Evolutionary conservation across 2,329 filamentous ascomycete genomes (phyloP).

Genomic region (Boeremia exigua): DNA sequence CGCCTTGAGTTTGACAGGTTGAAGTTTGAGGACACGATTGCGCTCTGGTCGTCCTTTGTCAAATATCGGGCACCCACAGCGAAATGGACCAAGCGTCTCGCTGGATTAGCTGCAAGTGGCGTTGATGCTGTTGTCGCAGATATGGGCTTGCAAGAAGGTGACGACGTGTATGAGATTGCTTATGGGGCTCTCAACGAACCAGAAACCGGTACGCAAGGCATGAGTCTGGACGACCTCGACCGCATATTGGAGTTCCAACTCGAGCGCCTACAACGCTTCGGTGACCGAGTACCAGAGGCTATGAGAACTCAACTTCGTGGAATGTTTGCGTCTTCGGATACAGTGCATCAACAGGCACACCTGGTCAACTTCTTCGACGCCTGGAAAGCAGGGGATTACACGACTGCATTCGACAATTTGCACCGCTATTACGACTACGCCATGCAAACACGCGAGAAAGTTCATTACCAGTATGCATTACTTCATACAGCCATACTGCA

Average conservation of each 20-base stretch:
- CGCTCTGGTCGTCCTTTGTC: slow-evolving; percentile 83
- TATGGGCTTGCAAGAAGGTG: slow-evolving; percentile 61
- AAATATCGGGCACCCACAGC: slow-evolving; percentile 80
- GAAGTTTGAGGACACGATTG: slow-evolving; percentile 77
- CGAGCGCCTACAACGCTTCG: slow-evolving; percentile 84
- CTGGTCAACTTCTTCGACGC: slow-evolving; percentile 89
- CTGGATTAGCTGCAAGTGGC: slow-evolving; percentile 35
- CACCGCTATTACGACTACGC: slow-evolving; percentile 98
- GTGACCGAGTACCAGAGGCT: slow-evolving; percentile 76
- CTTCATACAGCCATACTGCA: slow-evolving; percentile 93
- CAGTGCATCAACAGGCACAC: slow-evolving; percentile 75
- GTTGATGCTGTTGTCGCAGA: slow-evolving; percentile 68
- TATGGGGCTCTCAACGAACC: slow-evolving; percentile 57
- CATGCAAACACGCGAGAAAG: slow-evolving; percentile 80
- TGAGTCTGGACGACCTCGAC: slow-evolving; percentile 82
- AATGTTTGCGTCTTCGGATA: slow-evolving; percentile 69
- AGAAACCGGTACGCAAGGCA: slow-evolving; percentile 49
- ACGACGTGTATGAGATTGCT: slow-evolving; percentile 56
- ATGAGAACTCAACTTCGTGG: slow-evolving; percentile 74
- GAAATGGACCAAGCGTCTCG: slow-evolving; percentile 58
- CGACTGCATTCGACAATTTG: slow-evolving; percentile 85
- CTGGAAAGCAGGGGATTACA: slow-evolving; percentile 89
- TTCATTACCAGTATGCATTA: slow-evolving; percentile 92
- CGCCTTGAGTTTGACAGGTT: slow-evolving; percentile 80
- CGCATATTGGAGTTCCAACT: slow-evolving; percentile 86